A percentile compares a stretch with the other conserved stretches of the same genome.
Evolutionary conservation across 2,329 filamentous ascomycete genomes (phyloP).

Genomic region (Alternaria gaisen): DNA sequence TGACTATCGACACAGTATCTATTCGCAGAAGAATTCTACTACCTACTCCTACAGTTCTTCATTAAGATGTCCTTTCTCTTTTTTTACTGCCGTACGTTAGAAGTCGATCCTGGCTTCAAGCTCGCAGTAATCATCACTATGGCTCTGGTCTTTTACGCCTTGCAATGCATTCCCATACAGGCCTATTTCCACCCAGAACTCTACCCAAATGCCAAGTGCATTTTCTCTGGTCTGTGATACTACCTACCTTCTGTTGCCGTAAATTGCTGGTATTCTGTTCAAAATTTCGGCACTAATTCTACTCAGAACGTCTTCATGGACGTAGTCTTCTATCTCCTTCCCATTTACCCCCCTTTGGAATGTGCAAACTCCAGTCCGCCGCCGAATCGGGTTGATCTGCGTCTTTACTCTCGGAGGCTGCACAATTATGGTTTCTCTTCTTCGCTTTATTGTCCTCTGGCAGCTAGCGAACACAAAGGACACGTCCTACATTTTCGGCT

Average conservation of each 20-base stretch:
- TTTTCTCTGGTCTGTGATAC: neutral
- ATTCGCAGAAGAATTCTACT: slow-evolving; percentile 4
- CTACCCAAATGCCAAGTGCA: neutral
- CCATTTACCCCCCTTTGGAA: neutral
- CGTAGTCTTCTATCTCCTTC: neutral
- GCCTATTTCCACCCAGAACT: neutral
- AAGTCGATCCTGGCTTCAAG: neutral
- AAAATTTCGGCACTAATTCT: neutral
- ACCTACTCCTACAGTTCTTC: slow-evolving; percentile 2
- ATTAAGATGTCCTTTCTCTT: slow-evolving; percentile 3
- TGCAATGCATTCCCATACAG: slow-evolving; percentile 2
- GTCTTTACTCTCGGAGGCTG: slow-evolving; percentile 1
- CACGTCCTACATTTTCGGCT: neutral
- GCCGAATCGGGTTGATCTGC: neutral
- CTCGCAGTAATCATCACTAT: neutral
- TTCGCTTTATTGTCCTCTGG: slow-evolving; percentile 4
- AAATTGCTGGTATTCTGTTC: neutral
- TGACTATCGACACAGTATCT: neutral
- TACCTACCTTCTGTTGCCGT: slow-evolving; percentile 1
- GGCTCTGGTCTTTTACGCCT: neutral
- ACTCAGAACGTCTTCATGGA: slow-evolving; percentile 1
- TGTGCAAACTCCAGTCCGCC: neutral
- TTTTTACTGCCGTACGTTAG: neutral
- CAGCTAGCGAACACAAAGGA: slow-evolving; percentile 2
- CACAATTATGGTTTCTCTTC: neutral